Percentiles rank a stretch among this genome's conserved stretches.
Conservation (phyloP, 106 monocot species). For the Xerophyta viscosa region DNA sequence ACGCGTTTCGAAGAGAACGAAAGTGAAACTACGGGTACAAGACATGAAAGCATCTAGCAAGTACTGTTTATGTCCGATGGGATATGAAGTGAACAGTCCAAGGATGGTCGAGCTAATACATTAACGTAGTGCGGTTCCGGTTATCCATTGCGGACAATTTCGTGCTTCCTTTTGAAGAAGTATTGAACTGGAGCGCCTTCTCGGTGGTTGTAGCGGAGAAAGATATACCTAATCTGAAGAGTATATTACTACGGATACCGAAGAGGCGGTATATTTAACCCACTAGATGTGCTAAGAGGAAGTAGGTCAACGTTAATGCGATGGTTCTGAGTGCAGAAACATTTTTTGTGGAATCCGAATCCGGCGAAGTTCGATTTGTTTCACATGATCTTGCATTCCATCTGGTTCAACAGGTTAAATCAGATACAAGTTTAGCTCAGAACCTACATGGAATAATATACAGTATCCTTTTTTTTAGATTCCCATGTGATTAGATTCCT, state of each 20-base stretch:
- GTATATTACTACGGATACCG: conserved; percentile 50
- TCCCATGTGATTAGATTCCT: no score
- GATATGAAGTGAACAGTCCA: conserved; percentile 92
- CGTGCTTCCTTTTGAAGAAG: conserved; percentile 73
- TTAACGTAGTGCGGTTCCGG: conserved; percentile 86
- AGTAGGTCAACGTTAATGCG: no score
- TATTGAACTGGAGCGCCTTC: conserved; percentile 79
- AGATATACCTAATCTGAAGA: conserved; percentile 76
- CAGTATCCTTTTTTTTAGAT: no score
- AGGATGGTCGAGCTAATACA: conserved; percentile 92
- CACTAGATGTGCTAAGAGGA: conserved; percentile 50
- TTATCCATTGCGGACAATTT: conserved; percentile 41
- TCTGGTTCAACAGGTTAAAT: conserved; percentile 80
- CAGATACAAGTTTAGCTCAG: conserved; percentile 31
- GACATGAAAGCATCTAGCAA: conserved; percentile 83
- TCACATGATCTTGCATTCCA: conserved; percentile 93
- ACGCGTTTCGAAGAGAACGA: conserved; percentile 45
- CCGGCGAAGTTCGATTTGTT: conserved; percentile 82
- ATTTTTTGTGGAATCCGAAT: conserved; percentile 79
- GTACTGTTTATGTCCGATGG: conserved; percentile 92
- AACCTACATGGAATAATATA: no score
- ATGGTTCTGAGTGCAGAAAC: conserved; percentile 76
- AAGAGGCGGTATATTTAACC: conserved; percentile 37
- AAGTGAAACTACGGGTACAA: conserved; percentile 75
- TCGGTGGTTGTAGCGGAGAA: conserved; percentile 74